phyloP scores from a whole-genome alignment of 2,329 filamentous ascomycete genomes.

The Fusarium phyllophilum region DNA sequence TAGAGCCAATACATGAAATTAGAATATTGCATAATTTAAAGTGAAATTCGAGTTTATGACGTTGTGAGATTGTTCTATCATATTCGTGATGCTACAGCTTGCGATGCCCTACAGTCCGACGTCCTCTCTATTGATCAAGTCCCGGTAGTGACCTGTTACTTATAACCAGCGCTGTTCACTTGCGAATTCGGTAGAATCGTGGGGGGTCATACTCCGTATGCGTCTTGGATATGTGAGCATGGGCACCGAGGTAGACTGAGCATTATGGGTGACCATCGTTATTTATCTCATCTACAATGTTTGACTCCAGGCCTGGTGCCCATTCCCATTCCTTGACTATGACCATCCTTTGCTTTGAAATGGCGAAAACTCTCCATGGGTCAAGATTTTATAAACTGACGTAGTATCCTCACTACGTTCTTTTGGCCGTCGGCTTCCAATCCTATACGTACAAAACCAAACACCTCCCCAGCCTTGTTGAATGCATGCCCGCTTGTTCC shows the following conservation, averaged over 20 bases:
- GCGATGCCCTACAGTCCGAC: neutral
- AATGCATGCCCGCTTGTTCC: conserved; percentile 37
- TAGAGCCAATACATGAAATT: neutral
- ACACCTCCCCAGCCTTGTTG: conserved; percentile 35
- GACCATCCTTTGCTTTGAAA: neutral
- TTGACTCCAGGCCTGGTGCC: neutral
- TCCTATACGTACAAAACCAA: conserved; percentile 44
- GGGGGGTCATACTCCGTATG: no score
- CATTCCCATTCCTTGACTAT: conserved; percentile 38
- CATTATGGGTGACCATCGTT: neutral
- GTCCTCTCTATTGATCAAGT: neutral
- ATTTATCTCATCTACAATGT: neutral
- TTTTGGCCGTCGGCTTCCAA: conserved; percentile 32
- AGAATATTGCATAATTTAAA: neutral
- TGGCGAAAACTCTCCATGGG: conserved; percentile 2
- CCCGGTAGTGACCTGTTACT: neutral
- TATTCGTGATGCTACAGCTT: neutral
- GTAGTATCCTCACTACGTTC: conserved; percentile 38
- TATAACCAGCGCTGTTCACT: no score
- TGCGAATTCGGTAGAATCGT: no score
- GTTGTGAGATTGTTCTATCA: neutral
- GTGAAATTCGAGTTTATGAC: no score
- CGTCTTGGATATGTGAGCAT: neutral
- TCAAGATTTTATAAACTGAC: conserved; percentile 29
- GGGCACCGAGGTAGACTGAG: neutral